These are phyloP conservation scores for Hemileccinum impolitum DNA, from an alignment of 768 basidiomycete species.

Conservation along the genomic window DNA sequence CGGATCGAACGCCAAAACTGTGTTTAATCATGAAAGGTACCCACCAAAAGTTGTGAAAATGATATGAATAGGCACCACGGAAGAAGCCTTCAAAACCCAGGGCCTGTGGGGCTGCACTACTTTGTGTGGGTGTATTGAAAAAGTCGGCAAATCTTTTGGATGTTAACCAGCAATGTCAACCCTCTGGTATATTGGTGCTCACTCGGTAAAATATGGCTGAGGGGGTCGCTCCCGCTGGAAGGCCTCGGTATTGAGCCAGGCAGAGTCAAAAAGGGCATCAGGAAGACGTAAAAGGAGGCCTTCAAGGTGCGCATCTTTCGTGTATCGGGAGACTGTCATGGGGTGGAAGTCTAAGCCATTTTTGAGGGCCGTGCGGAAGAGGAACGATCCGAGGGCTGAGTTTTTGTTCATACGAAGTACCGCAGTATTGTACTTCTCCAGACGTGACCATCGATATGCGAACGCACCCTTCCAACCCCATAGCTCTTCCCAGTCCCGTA, in stretches of 20 bases:
- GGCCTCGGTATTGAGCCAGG: conserved; percentile 92
- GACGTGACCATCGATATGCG: conserved; percentile 92
- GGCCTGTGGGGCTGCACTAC: conserved; percentile 79
- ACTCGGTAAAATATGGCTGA: conserved; percentile 92
- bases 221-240: conserved; percentile 92
- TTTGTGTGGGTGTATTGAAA: conserved; percentile 73
- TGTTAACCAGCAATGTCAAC: background rate
- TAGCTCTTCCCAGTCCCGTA: conserved; percentile 98
- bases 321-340: conserved; percentile 89
- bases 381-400: conserved; percentile 87
- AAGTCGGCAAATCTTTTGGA: conserved; percentile 75
- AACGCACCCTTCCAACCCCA: conserved; percentile 98
- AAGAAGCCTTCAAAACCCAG: conserved; percentile 96
- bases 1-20: background rate
- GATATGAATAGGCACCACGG: conserved; percentile 92
- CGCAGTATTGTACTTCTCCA: conserved; percentile 94
- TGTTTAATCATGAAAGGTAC: conserved; percentile 18
- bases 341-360: conserved; percentile 97
- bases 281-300: conserved; percentile 83
- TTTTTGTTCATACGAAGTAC: conserved; percentile 91
- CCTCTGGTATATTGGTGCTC: conserved; percentile 16
- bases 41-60: conserved; percentile 93
- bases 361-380: conserved; percentile 92
- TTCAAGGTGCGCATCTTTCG: conserved; percentile 84
- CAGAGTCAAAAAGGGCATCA: conserved; percentile 94